Base-by-base conservation (phyloP, 2,329 filamentous ascomycete genomes). In the Stromatinia cepivora region DNA sequence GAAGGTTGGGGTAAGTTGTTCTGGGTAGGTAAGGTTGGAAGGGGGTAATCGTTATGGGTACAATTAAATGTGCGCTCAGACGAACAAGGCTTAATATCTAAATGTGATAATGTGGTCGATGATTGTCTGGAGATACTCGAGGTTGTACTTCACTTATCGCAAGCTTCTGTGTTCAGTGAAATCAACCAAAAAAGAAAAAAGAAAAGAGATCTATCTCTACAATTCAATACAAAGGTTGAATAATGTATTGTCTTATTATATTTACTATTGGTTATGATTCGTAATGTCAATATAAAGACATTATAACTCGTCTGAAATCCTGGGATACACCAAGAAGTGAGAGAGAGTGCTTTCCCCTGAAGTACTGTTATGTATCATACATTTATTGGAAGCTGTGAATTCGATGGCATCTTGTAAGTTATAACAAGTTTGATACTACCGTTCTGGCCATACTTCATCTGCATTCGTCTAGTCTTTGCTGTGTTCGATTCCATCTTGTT, bases 31-130 rank as follows among this genome's bases (percentile, higher is more conserved):
- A 42, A n/a, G 46, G n/a, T 52, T 28, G 34, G 61, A 64, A 64
- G 61, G 61, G 61, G 61, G 61, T 64, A 52, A 39, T 45, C 56
- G 36, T 59, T 42, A 42, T 58, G 36, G 48, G 36, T 58, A 10
- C 34, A 25, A 58, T 58, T 13, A 22, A 63, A 39, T 15, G 46
- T 64, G 61, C 61, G 46, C 46, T 52, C 34, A 63, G 59, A 63
- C 31, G 2, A 34, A 48, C 28, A 45, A 10, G 15, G 25, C 13
- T n/a, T n/a, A 20, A 20, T 28, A 59, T 13, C 20, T 17, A 45
- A 45, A 20, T 42, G 36, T n/a, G 56, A 45, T 28, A 45, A 45
- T 59, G 36, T 17, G 17, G 8, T 59, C 56, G 56, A 15, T 20
- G 36, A 59, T 45, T 45, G 28, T 25, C 9, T 45, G 34, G 34